Conservation (phyloP, 805 yeast species). For the Starmerella ratchasimensis region DNA sequence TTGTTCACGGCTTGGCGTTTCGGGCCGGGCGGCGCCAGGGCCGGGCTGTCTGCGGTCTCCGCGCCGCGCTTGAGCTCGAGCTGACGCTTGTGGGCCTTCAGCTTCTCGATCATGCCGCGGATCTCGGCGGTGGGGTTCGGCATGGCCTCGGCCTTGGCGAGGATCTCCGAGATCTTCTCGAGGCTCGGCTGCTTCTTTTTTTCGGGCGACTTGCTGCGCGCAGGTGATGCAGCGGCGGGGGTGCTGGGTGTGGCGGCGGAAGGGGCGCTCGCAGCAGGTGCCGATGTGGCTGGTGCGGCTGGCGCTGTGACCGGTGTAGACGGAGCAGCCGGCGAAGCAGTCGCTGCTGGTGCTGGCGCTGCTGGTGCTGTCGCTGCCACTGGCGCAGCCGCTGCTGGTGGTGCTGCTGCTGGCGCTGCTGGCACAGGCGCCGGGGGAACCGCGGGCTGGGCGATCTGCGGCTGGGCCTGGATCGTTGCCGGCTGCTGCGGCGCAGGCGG, state of each 20-base stretch:
- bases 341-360: slow-evolving; percentile 4
- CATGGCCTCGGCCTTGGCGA: slow-evolving; percentile 28
- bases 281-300: too few species aligned
- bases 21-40: slow-evolving; percentile 4
- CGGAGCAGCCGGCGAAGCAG: not conserved
- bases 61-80: slow-evolving; percentile 20
- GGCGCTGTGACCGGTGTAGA: not conserved
- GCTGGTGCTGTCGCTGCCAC: not conserved
- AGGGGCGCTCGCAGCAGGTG: not conserved
- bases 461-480: slow-evolving; percentile 9
- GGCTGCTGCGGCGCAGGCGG: slow-evolving; percentile 1
- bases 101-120: slow-evolving; percentile 26
- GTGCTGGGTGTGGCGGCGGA: slow-evolving; percentile 3
- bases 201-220: not conserved
- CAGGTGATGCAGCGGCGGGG: not conserved
- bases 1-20: slow-evolving; percentile 15
- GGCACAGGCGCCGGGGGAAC: not conserved
- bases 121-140: slow-evolving; percentile 27
- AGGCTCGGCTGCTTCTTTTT: slow-evolving; percentile 16
- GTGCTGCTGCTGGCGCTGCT: slow-evolving; percentile 4
- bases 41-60: slow-evolving; percentile 1
- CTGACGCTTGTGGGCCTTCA: slow-evolving; percentile 24
- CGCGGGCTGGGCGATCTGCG: slow-evolving; percentile 3
- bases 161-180: slow-evolving; percentile 25
- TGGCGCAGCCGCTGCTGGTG: not conserved